Evolutionary conservation across 805 yeast species (phyloP).

Genomic region (Dipodascus geniculatus): DNA sequence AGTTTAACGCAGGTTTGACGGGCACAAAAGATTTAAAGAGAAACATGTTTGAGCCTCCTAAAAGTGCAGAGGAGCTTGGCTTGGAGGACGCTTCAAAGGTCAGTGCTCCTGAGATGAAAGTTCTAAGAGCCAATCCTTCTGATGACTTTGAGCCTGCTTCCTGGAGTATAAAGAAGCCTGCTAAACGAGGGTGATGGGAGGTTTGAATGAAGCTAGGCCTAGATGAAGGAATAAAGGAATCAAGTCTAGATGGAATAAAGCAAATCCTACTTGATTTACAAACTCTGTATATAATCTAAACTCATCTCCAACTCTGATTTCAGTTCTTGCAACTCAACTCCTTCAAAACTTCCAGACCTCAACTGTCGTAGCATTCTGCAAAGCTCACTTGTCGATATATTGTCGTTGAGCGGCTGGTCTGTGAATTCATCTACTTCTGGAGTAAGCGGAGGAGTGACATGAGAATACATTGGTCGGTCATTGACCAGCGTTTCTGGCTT

Average conservation of each 20-base stretch:
- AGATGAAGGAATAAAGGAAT: too few relatives aligned
- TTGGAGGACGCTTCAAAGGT: neutral
- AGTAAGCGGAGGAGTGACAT: neutral
- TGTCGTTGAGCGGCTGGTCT: neutral
- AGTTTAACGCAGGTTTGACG: neutral
- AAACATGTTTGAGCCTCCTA: neutral
- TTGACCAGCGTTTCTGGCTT: too few relatives aligned
- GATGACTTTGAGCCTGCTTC: slow-evolving; percentile 8
- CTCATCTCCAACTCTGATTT: neutral
- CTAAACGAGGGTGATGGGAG: neutral
- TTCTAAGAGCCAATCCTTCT: neutral
- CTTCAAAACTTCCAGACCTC: neutral
- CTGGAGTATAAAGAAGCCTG: slow-evolving; percentile 10
- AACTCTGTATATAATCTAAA: too few relatives aligned
- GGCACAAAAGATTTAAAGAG: neutral
- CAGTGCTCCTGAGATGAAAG: neutral
- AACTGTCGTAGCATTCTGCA: neutral
- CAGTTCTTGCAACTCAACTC: neutral
- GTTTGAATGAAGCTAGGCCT: too few relatives aligned
- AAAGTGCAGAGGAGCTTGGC: neutral
- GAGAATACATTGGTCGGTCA: too few relatives aligned
- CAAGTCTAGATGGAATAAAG: too few relatives aligned
- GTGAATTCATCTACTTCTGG: neutral
- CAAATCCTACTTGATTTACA: too few relatives aligned
- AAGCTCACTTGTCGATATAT: neutral